Evolutionary conservation across 2,329 filamentous ascomycete genomes (phyloP).

Genomic region (Phoma sp.): DNA sequence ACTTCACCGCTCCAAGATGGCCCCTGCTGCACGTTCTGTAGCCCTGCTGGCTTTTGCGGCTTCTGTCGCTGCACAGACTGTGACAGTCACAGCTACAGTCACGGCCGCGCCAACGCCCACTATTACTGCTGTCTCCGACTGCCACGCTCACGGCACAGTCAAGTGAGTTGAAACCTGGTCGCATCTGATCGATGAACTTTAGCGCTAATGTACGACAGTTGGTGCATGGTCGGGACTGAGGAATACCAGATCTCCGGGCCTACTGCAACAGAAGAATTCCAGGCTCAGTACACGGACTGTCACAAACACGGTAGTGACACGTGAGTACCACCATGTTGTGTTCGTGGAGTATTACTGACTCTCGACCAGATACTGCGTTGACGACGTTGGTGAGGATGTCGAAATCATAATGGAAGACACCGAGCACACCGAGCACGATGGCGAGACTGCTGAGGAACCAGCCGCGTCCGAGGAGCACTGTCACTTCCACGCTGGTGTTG

Average conservation of each 20-base stretch:
- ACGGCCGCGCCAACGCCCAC: slow-evolving; percentile 23
- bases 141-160: slow-evolving; percentile 56
- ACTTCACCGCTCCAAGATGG: slow-evolving; percentile 20
- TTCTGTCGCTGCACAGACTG: slow-evolving; percentile 21
- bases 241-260: slow-evolving; percentile 57
- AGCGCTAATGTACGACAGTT: slow-evolving; percentile 41
- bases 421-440: slow-evolving; percentile 26
- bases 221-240: slow-evolving; percentile 52
- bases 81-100: slow-evolving; percentile 12
- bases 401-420: slow-evolving; percentile 55
- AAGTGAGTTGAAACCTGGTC: slow-evolving; percentile 45
- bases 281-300: slow-evolving; percentile 69
- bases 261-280: slow-evolving; percentile 63
- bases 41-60: not conserved
- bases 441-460: slow-evolving; percentile 21
- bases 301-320: slow-evolving; percentile 65
- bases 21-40: slow-evolving; percentile 5
- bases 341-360: slow-evolving; percentile 5
- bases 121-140: slow-evolving; percentile 59
- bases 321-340: slow-evolving; percentile 52
- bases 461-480: slow-evolving; percentile 51
- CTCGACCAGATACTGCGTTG: slow-evolving; percentile 65
- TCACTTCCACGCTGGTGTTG: slow-evolving; percentile 77
- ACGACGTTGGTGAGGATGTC: slow-evolving; percentile 66
- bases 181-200: not conserved